A percentile compares a stretch with the other conserved stretches of the same genome.
Evolutionary conservation across 1,139 yeast genomes (phyloP).

Genomic region (Kodamaea fungicola): DNA sequence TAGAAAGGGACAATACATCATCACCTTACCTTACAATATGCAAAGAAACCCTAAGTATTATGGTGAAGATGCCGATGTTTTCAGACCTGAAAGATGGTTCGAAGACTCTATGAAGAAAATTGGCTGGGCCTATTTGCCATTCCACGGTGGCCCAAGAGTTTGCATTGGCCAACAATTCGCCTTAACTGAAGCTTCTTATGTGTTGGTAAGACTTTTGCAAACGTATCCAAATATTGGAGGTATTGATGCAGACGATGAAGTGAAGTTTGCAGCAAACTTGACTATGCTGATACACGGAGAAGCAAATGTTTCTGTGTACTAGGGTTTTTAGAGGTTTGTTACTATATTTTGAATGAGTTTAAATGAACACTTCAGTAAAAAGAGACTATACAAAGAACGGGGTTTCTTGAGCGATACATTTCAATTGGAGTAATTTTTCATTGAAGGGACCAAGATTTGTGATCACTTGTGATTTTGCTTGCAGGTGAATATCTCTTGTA

Average conservation of each 20-base stretch:
- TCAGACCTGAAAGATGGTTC: constrained; percentile 23
- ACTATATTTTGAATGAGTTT: no score
- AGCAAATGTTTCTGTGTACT: constrained; percentile 3
- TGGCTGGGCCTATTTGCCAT: constrained; percentile 55
- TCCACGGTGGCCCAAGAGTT: constrained; percentile 60
- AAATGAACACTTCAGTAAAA: no score
- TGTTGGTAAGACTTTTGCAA: constrained; percentile 34
- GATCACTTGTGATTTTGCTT: no score
- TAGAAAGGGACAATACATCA: constrained; percentile 38
- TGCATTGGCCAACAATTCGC: constrained; percentile 62
- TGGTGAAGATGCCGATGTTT: constrained; percentile 19
- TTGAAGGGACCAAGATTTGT: no score
- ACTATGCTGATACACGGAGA: constrained; percentile 19
- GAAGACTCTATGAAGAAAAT: constrained; percentile 16
- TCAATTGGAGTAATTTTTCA: no score
- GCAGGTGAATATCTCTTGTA: no score
- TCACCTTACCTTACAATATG: no score
- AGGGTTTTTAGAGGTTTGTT: no score
- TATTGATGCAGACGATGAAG: no score
- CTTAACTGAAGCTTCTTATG: constrained; percentile 51
- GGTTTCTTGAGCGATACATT: no score
- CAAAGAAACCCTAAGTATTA: constrained; percentile 9
- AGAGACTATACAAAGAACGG: no score
- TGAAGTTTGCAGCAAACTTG: no score
- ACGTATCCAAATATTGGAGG: constrained; percentile 1